phyloP scores from a whole-genome alignment of 805 yeast species.

The Millerozyma acaciae region DNA sequence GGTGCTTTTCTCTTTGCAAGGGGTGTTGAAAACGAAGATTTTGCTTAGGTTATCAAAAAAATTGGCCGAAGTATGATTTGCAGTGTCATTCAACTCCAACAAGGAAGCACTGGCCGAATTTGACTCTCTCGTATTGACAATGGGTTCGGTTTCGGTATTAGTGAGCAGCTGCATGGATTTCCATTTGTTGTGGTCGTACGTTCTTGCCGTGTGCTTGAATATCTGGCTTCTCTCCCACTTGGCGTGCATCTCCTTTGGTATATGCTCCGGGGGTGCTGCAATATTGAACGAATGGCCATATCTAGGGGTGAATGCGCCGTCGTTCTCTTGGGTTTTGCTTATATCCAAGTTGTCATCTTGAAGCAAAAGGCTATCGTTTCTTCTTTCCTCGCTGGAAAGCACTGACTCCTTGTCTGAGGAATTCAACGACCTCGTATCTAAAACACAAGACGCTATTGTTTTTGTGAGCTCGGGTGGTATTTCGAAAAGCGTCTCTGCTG shows the following conservation, averaged over 20 bases:
- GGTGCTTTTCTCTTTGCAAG: constrained; percentile 1
- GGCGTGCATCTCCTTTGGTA: constrained; percentile 10
- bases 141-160: constrained; percentile 1
- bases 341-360: too few relatives aligned
- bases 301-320: constrained; percentile 1
- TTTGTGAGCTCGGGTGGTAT: constrained; percentile 1
- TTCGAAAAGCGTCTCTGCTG: not conserved
- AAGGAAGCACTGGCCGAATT: not conserved
- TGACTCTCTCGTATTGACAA: not conserved
- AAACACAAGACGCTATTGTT: constrained; percentile 2
- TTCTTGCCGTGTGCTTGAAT: constrained; percentile 12
- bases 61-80: not conserved
- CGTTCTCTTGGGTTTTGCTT: too few relatives aligned
- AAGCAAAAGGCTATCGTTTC: too few relatives aligned
- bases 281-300: constrained; percentile 11
- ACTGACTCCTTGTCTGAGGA: constrained; percentile 2
- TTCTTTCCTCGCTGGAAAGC: not conserved
- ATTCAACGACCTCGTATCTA: constrained; percentile 1
- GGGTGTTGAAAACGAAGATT: constrained; percentile 1
- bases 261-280: constrained; percentile 9
- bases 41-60: constrained; percentile 1
- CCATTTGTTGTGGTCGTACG: constrained; percentile 7
- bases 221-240: constrained; percentile 20
- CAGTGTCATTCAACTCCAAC: not conserved
- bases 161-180: constrained; percentile 5